phyloP scores from a whole-genome alignment of 2,329 filamentous ascomycete genomes.

The Uncinocarpus reesii region DNA sequence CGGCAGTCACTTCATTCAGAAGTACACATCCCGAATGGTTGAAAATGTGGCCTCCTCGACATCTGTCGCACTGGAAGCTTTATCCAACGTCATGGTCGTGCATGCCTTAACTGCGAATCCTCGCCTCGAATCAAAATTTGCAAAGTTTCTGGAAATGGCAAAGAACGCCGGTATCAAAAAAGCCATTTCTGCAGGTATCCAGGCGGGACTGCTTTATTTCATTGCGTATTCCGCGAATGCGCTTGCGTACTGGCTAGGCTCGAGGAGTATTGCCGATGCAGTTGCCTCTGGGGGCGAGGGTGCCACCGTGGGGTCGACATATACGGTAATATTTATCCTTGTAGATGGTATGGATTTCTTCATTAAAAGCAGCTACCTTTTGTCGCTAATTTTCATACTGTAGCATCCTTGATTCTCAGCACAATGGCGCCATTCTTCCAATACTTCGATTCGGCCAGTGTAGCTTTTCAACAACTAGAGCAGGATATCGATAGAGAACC shows the following conservation, averaged over 20 bases:
- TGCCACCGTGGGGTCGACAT: conserved; percentile 40
- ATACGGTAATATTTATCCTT: conserved; percentile 47
- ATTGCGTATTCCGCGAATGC: conserved; percentile 55
- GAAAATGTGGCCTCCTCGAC: conserved; percentile 46
- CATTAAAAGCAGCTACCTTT: not conserved
- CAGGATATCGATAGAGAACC: conserved; percentile 47
- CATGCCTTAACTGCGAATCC: conserved; percentile 50
- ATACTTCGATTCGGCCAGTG: conserved; percentile 40
- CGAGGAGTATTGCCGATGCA: conserved; percentile 40
- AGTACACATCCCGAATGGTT: conserved; percentile 38
- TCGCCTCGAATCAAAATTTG: conserved; percentile 48
- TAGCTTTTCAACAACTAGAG: conserved; percentile 49
- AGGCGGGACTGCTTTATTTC: conserved; percentile 52
- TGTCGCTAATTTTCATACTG: conserved; percentile 3
- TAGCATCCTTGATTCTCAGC: conserved; percentile 39
- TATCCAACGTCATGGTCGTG: conserved; percentile 49
- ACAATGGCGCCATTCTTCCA: conserved; percentile 42
- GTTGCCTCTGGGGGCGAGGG: conserved; percentile 25
- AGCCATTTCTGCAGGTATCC: conserved; percentile 43
- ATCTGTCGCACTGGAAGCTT: conserved; percentile 49
- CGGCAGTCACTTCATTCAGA: conserved; percentile 37
- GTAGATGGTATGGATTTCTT: conserved; percentile 37
- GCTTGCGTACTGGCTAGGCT: conserved; percentile 56
- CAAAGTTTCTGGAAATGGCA: conserved; percentile 39
- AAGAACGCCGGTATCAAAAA: conserved; percentile 47